phyloP scores from a whole-genome alignment of 768 basidiomycete species.

The Gymnopilus dilepis region DNA sequence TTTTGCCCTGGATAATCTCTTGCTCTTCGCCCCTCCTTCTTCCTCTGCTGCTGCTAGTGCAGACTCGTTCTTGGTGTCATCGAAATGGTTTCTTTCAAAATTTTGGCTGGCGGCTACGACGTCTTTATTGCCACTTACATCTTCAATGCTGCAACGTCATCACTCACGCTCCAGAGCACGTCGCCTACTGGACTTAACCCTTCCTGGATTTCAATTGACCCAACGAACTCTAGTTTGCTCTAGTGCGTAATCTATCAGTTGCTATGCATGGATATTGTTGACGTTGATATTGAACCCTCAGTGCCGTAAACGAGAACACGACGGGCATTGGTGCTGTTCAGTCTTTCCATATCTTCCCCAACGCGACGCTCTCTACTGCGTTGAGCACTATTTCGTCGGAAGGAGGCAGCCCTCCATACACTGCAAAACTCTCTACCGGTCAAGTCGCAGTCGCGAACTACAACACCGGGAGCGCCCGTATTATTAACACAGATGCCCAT shows the following conservation, averaged over 20 bases:
- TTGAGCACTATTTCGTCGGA: conserved; percentile 53
- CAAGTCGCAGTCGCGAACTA: conserved; percentile 69
- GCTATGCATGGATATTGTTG: not conserved
- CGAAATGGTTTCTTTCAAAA: conserved; percentile 68
- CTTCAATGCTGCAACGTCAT: conserved; percentile 56
- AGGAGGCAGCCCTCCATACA: conserved; percentile 58
- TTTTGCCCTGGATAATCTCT: not conserved
- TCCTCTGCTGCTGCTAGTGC: not conserved
- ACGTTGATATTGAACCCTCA: conserved; percentile 31
- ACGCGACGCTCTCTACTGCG: conserved; percentile 50
- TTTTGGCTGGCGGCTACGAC: conserved; percentile 71
- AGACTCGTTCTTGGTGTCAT: not conserved
- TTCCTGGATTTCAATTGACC: conserved; percentile 66
- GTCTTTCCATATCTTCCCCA: conserved; percentile 53
- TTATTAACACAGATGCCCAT: conserved; percentile 54
- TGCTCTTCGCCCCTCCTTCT: not conserved
- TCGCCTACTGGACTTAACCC: conserved; percentile 55
- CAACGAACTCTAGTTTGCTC: conserved; percentile 60
- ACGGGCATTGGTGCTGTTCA: conserved; percentile 56
- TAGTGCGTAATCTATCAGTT: conserved; percentile 49
- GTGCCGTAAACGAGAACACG: conserved; percentile 63
- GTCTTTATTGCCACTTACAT: conserved; percentile 67
- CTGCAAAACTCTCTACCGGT: conserved; percentile 54
- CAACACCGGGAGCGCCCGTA: conserved; percentile 54
- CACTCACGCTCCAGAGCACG: conserved; percentile 52